Base-by-base conservation (phyloP, 495 filamentous ascomycete genomes). In the Letharia lupina region DNA sequence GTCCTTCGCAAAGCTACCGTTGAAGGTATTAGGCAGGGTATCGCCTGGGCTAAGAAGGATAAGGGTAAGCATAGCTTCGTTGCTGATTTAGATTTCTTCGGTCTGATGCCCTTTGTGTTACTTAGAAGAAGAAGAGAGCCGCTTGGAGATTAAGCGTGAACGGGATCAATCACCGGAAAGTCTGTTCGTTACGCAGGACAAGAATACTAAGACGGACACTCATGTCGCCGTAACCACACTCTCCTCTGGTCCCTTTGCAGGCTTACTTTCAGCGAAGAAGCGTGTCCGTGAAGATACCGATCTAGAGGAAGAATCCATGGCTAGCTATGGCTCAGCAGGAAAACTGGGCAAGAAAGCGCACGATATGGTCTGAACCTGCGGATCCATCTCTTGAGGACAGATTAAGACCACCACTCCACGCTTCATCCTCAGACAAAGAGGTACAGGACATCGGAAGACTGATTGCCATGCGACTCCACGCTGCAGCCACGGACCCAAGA, bases 291-390 rank as follows among this genome's bases (percentile, higher is more conserved):
- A 57, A 33, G 39, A 16, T 10, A 16, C 10, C 1, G 6, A 57
- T 28, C 23, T 28, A 10, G 10, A 57, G 31, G 54, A 57, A n/a
- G 16, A 37, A 1, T 4, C 31, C 0, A 57, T 18, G 31, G 2
- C 31, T 15, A 37, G 15, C 31, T 57, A 37, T 7, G 54, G 54
- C 1, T 33, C 54, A 35, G 13, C 54, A 16, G 42, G 62, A 48
- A 66, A 66, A 2, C 16, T 40, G n/a, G 39, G 4, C 37, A 65
- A 39, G 56, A 42, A 65, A 18, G 31, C 23, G 23, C 23, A 28
- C 23, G 23, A 28, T 28, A 28, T 28, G 23, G 23, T 28, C 23
- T 28, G 23, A 28, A 28, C 23, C 23, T 28, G 23, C 23, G 23
- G 23, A 28, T 28, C 23, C 23, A 28, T 28, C 23, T 28, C 23